A percentile compares a stretch with the other conserved stretches of the same genome.
Evolutionary conservation across 2,329 filamentous ascomycete genomes (phyloP).

Genomic region (Diaporthe velutina): DNA sequence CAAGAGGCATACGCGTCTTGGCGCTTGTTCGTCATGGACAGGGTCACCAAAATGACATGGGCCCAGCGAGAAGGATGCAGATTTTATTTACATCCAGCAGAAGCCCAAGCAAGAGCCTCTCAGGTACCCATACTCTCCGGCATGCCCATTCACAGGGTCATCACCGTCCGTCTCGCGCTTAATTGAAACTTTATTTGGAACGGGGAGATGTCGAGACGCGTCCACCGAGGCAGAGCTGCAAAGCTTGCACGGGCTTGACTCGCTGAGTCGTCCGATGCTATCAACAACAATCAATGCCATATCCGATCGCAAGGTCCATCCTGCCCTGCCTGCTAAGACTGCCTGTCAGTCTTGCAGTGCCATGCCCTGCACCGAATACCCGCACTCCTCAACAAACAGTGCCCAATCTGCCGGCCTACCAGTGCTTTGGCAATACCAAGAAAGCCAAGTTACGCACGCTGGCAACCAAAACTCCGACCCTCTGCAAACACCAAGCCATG

Average conservation of each 20-base stretch:
- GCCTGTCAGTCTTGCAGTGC: background rate
- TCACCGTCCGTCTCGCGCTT: background rate
- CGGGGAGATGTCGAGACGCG: slow-evolving; percentile 6
- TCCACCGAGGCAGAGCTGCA: background rate
- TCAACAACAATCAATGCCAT: background rate
- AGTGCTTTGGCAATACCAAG: slow-evolving; percentile 9
- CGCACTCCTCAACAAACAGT: background rate
- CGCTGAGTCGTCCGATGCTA: background rate
- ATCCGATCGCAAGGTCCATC: background rate
- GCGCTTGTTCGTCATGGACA: slow-evolving; percentile 14
- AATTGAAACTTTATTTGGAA: slow-evolving; percentile 23
- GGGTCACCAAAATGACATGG: slow-evolving; percentile 16
- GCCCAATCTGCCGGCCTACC: background rate
- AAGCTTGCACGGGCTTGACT: slow-evolving; percentile 21
- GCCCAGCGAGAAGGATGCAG: background rate
- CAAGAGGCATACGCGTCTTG: slow-evolving; percentile 11
- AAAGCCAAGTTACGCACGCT: slow-evolving; percentile 15
- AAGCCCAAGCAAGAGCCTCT: background rate
- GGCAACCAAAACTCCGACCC: slow-evolving; percentile 6
- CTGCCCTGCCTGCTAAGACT: background rate
- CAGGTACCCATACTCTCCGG: background rate
- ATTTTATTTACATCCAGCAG: background rate
- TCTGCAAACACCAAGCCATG: background rate
- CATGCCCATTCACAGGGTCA: background rate
- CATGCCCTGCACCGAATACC: background rate